These are phyloP conservation scores for Clathrospora elynae DNA, from an alignment of 2,329 filamentous ascomycete species.

Conservation along the genomic window DNA sequence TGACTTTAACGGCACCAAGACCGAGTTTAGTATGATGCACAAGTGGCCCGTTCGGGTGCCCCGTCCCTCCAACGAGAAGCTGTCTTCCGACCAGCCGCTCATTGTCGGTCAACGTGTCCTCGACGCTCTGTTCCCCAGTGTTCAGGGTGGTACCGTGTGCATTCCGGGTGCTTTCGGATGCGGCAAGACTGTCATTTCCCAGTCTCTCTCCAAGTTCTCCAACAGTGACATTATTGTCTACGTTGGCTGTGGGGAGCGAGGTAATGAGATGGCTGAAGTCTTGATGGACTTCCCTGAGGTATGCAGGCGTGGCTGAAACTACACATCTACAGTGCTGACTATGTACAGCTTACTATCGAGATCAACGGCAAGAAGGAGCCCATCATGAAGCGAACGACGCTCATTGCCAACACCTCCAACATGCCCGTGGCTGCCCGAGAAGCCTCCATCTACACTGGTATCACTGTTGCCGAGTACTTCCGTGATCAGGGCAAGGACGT, in stretches of 20 bases:
- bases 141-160: constrained; percentile 95
- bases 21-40: constrained; percentile 97
- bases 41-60: constrained; percentile 97
- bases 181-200: constrained; percentile 98
- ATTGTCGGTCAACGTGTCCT: constrained; percentile 96
- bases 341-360: constrained; percentile 76
- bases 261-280: constrained; percentile 99
- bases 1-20: constrained; percentile 96
- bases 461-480: constrained; percentile 92
- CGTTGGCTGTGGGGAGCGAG: constrained; percentile 88
- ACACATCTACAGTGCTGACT: constrained; percentile 2
- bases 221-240: constrained; percentile 99
- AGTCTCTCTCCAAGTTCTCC: constrained; percentile 99
- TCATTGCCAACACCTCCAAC: constrained; percentile 99
- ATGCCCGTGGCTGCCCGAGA: constrained; percentile 99
- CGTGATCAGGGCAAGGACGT: constrained; percentile 96
- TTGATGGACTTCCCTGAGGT: constrained; percentile 98
- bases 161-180: constrained; percentile 98
- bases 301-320: constrained; percentile 14
- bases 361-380: constrained; percentile 94
- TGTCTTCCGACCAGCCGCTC: constrained; percentile 86
- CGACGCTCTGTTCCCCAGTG: constrained; percentile 93
- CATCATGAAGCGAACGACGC: constrained; percentile 99
- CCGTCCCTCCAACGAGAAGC: constrained; percentile 88
- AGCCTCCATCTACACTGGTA: constrained; percentile 97